Conservation (phyloP, 495 filamentous ascomycete species). For the Hyaloscypha hepaticicola region DNA sequence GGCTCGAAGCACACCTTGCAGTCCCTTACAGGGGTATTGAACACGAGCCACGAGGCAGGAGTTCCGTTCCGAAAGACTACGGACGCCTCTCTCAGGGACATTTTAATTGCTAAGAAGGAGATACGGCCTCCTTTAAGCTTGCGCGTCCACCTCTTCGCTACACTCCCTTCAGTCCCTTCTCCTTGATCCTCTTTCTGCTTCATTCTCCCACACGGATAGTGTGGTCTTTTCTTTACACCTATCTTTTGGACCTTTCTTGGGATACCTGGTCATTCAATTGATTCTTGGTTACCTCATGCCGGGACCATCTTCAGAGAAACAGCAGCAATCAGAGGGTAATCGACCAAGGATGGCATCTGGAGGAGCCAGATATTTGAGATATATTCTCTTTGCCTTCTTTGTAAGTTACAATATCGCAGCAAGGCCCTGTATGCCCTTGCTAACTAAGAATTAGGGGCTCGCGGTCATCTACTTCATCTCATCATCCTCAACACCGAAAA, state of each 20-base stretch:
- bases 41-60: background rate
- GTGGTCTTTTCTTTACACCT: background rate
- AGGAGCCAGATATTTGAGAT: constrained; percentile 74
- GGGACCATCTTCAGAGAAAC: background rate
- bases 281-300: background rate
- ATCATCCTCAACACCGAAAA: constrained; percentile 52
- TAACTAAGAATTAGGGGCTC: constrained; percentile 52
- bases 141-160: background rate
- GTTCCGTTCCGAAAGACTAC: background rate
- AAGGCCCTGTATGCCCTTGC: constrained; percentile 5
- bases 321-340: constrained; percentile 6
- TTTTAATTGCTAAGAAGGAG: background rate
- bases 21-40: no score
- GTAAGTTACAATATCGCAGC: constrained; percentile 50
- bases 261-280: background rate
- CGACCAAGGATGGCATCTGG: constrained; percentile 61
- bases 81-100: no score
- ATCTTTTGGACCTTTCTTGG: constrained; percentile 2
- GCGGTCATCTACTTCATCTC: constrained; percentile 79
- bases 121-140: background rate
- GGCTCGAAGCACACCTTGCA: no score
- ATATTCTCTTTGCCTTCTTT: constrained; percentile 83
- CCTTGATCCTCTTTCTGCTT: background rate
- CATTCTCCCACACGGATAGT: background rate
- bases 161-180: background rate